Evolutionary conservation across 352 stramenopile genomes (phyloP), one percentile per base, ranked within the genome.

Genomic region (Phytophthora lateralis): DNA sequence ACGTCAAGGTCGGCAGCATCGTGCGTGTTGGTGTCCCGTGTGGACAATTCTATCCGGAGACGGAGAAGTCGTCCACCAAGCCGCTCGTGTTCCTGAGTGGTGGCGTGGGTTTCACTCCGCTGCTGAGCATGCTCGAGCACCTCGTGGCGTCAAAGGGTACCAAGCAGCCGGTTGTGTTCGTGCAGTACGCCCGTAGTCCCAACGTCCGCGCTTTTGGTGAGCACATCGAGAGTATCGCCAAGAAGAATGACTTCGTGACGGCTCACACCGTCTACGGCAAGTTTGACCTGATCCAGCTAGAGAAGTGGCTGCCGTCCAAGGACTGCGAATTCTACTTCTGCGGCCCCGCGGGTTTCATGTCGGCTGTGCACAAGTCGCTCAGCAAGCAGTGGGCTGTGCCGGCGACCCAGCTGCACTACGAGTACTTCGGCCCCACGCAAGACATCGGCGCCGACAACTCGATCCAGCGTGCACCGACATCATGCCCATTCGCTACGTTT

Each of bases 341-440:
- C 17, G 78, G 78, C 0, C 78, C 78, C 9, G 71, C 78, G 2
- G 73, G 65, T 8, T 88, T 88, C 72, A 85, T 88, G 75, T 60
- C 66, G 30, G 49, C 68, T 14, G 74, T 84, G 42, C 64, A 68
- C 42, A 66, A 68, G 29, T 67, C 68, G 18, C 66, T 88, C 2
- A 51, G 48, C 5, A 66, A 74, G 8, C 66, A 81, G 38, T 79
- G 72, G 72, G 32, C 43, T 2, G 60, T 81, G 5, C 74, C 76
- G 0, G 50, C 67, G 0, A 48, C 54, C 45, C 78, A 88, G 60
- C 61, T 78, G 21, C 78, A 86, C 65, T 88, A 80, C 63, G 78
- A 88, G 69, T 88, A 82, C 60, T 88, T 88, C 35, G 78, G 78
- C 18, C 78, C 68, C 39, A 80, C 77, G 18, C 73, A 85, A 34